Evolutionary conservation across 352 stramenopile genomes (phyloP).

Genomic region (Phytophthora macrochlamydospora): DNA sequence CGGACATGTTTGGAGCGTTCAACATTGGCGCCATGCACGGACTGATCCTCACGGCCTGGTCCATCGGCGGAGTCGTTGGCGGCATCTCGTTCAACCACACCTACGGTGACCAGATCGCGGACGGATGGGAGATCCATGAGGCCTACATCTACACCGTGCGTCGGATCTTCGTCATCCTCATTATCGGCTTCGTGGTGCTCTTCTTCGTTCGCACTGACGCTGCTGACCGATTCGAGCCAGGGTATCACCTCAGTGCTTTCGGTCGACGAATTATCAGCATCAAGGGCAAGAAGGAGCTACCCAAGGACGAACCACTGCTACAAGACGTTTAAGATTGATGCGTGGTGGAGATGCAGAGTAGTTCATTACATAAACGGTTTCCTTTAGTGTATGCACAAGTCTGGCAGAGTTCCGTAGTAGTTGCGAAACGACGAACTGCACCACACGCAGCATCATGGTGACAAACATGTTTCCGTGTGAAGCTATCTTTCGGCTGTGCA

Average conservation of each 20-base stretch:
- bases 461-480: no score
- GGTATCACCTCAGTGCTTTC: slow-evolving; percentile 67
- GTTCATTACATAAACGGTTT: no score
- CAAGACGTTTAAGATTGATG: background rate
- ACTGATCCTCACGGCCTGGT: slow-evolving; percentile 77
- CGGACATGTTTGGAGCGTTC: slow-evolving; percentile 84
- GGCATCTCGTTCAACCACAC: slow-evolving; percentile 74
- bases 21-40: slow-evolving; percentile 86
- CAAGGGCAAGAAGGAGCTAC: slow-evolving; percentile 48
- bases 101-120: slow-evolving; percentile 43
- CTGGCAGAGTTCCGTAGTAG: no score
- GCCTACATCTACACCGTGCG: slow-evolving; percentile 72
- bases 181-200: slow-evolving; percentile 59
- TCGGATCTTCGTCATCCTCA: slow-evolving; percentile 64
- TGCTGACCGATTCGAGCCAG: slow-evolving; percentile 62
- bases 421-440: no score
- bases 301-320: slow-evolving; percentile 32
- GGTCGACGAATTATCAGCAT: slow-evolving; percentile 60
- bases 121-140: slow-evolving; percentile 43
- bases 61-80: slow-evolving; percentile 70
- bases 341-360: no score
- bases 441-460: no score
- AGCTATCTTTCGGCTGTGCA: no score
- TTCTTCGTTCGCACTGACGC: slow-evolving; percentile 72
- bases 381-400: no score